Base-by-base conservation (phyloP, 1,284 basidiomycete genomes). In the Rhodotorula sp. region DNA sequence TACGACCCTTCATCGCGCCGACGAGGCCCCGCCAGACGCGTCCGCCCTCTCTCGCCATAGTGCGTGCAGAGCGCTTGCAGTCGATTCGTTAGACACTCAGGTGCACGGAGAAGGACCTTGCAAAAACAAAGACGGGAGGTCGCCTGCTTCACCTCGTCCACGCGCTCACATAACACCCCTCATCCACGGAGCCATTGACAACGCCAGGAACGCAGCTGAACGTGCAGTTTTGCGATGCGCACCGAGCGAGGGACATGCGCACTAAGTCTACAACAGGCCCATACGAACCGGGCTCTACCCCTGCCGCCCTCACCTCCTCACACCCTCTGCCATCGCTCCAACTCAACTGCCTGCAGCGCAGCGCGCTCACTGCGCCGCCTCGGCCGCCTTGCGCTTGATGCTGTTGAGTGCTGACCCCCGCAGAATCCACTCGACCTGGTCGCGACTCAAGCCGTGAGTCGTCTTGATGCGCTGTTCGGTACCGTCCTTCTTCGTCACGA, bases 321-420 rank as follows among this genome's bases (percentile, higher is more conserved):
- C 3, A n/a, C 27, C 17, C 9, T 19, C 29, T 32, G 1, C 37
- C 50, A 29, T 59, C 46, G 48, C 48, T n/a, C 27, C 29, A 19
- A 22, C 44, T 27, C 53, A 7, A 22, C 51, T 10, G 58, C 58
- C 65, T 66, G 51, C n/a, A n/a, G n/a, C n/a, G n/a, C n/a, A n/a
- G 39, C 39, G 39, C 39, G 44, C 62, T 64, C 66, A 51, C 50
- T 51, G 50, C 50, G 50, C 50, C 50, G 50, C 50, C 57, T 65
- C 39, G 7, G 70, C 70, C 9, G 67, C 70, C 59, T 66, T 65
- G 55, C 51, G 55, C 63, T 63, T 68, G 60, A 69, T 68, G 37
- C 55, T 22, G 82, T 97, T 97, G 78, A 97, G 81, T 1, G 94
- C 94, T 56, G 90, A 92, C 25, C 94, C 94, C 50, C 89, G 89